Evolutionary conservation across 2,329 filamentous ascomycete species (phyloP), one percentile per base, ranked within the genome.

Genomic region (Venturia nashicola): DNA sequence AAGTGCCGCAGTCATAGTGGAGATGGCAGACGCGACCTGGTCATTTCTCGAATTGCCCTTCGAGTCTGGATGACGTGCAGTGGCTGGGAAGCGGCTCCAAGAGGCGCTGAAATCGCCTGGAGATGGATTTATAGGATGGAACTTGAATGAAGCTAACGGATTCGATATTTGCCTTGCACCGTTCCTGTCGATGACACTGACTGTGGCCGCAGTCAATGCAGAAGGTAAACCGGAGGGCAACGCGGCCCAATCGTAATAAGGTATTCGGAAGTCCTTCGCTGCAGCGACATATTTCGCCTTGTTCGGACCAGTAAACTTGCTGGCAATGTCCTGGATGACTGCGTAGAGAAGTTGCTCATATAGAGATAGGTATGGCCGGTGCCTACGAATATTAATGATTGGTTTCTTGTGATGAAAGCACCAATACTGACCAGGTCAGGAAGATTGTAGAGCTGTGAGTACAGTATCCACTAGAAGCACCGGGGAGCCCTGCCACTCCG

Each of bases 381-480:
- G 91, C 77, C 73, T 94, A 95, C 0, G 90, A 34, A 2, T n/a
- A 20, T n/a, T 16, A 55, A 32, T 18, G 27, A 32, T 9, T 16
- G 12, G 36, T 6, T 27, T n/a, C 9, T 2, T 11, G 12, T 36
- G 14, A 6, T 32, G 23, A n/a, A 23, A 5, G 27, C 3, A 48
- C 7, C 3, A 23, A 18, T 18, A 55, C 88, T 23, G 96, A 91
- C 91, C 91, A 96, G 39, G 85, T 82, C n/a, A 88, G 82, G 71
- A 96, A 94, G 16, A 95, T 76, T 42, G 88, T 84, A 3, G 89
- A 91, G 36, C 80, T 83, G 73, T 96, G 91, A 5, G 84, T 83
- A 72, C 91, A 96, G 71, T 93, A 95, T 32, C 90, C 89, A 23
- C 80, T 78, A 46, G 42, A 34, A 11, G 48, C 79, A 74, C 63